Evolutionary conservation across 2,329 filamentous ascomycete species (phyloP).

Genomic region (Fusarium verrucosum): DNA sequence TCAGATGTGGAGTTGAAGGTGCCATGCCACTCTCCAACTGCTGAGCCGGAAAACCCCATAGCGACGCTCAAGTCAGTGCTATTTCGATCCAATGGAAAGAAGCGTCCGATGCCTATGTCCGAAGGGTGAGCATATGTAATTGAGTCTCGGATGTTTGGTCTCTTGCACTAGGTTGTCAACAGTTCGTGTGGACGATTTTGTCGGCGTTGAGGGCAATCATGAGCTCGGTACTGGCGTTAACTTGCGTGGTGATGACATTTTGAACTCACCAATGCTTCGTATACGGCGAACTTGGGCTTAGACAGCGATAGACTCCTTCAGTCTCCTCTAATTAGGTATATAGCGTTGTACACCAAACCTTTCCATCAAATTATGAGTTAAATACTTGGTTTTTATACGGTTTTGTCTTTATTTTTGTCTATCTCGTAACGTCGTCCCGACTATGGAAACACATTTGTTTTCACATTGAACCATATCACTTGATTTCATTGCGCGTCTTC

Average conservation of each 20-base stretch:
- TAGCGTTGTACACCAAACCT: constrained; percentile 1
- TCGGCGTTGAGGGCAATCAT: constrained; percentile 6
- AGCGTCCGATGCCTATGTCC: background rate
- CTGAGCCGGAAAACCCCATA: background rate
- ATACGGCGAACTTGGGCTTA: constrained; percentile 10
- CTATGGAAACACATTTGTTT: constrained; percentile 31
- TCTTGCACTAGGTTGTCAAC: background rate
- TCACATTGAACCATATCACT: constrained; percentile 33
- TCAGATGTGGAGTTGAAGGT: background rate
- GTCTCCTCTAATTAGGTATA: constrained; percentile 1
- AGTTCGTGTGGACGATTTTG: background rate
- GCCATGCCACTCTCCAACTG: background rate
- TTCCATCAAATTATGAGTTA: background rate
- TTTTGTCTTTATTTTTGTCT: constrained; percentile 41
- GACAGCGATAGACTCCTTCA: constrained; percentile 11
- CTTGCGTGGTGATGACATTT: constrained; percentile 7
- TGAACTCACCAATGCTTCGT: background rate
- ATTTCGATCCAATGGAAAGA: constrained; percentile 1
- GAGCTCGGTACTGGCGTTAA: constrained; percentile 13
- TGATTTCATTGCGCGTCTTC: constrained; percentile 18
- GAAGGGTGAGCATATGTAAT: background rate
- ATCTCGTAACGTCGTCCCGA: constrained; percentile 40
- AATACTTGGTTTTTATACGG: constrained; percentile 9
- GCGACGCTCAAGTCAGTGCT: background rate
- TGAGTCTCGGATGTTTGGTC: background rate